Base-by-base conservation (phyloP, 2,329 filamentous ascomycete species). In the Dryadomyces quercus-mongolicae region DNA sequence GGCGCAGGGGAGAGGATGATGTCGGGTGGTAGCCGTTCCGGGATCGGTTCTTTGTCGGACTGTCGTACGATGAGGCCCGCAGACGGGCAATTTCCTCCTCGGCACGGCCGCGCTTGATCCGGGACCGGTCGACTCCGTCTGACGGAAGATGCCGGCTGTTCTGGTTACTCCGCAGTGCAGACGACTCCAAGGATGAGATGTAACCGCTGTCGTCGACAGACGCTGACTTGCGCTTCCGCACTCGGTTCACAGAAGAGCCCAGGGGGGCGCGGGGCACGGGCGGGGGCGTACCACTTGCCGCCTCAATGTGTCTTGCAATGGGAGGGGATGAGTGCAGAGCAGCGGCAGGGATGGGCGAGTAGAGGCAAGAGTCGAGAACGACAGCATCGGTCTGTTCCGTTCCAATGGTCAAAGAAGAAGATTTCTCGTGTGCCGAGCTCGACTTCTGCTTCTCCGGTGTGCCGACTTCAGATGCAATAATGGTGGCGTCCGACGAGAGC, bases 1-100 rank as follows among this genome's bases (percentile, higher is more conserved):
- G 71, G 40, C 84, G 80, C 15, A 86, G 67, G 2, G 86, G 86
- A 2, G 86, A 90, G 2, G 86, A 89, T 2, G 84, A 85, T 18
- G 72, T 66, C 9, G 78, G 76, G 40, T 75, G 68, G 53, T 74
- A 72, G 5, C 69, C 73, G 57, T 75, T 71, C 54, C 72, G 73
- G 13, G 78, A 76, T 45, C 82, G 77, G 61, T 72, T 70, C 70
- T 88, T 90, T 51, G 82, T 87, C 5, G 93, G 93, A 64, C 91
- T 97, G 63, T 95, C 91, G 63, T 91, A 92, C 2, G 90, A 95
- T 1, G 92, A 96, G 58, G 87, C 88, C 60, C 93, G 86, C 53
- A 97, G 85, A 44, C 92, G 88, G 48, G 87, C 88, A 73, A 98
- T 96, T 68, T 96, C 93, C 63, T 94, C 91, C 68, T 97, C 93